A percentile compares a stretch with the other conserved stretches of the same genome.
Evolutionary conservation across 768 basidiomycete species (phyloP).

Genomic region (Lactarius hatsudake): DNA sequence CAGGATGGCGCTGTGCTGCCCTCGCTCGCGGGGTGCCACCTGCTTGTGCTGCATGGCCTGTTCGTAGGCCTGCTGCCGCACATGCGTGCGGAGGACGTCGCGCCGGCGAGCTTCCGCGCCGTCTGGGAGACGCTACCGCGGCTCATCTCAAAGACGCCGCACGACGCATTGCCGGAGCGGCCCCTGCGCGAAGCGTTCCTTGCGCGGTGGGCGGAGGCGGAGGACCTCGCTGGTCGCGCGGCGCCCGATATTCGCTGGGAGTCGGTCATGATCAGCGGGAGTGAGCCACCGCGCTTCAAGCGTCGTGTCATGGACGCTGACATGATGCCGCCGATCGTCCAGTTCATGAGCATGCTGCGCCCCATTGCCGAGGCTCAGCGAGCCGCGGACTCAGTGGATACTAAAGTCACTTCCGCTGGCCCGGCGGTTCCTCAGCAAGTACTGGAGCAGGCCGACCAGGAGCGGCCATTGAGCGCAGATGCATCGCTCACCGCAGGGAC

Average conservation of each 20-base stretch:
- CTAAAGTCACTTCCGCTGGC: neutral
- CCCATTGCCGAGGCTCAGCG: neutral
- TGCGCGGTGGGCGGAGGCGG: conserved; percentile 4
- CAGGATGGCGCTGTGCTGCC: neutral
- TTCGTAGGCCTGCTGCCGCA: conserved; percentile 2
- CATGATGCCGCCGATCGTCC: neutral
- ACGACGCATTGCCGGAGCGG: neutral
- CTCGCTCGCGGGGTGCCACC: conserved; percentile 3
- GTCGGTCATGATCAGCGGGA: neutral
- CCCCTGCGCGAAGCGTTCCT: neutral
- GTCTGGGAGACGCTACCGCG: conserved; percentile 9
- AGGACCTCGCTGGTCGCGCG: neutral
- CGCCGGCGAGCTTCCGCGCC: conserved; percentile 9
- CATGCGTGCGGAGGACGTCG: neutral
- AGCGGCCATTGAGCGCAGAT: neutral
- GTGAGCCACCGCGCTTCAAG: conserved; percentile 1
- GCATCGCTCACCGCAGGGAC: neutral
- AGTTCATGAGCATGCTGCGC: conserved; percentile 16
- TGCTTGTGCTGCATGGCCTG: conserved; percentile 7
- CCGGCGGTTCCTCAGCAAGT: neutral
- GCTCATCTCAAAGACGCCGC: neutral
- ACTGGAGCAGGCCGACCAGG: neutral
- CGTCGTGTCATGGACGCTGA: neutral
- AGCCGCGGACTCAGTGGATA: neutral
- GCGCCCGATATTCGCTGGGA: neutral